Base-by-base conservation (phyloP, 164 flowering plant genomes). In the Vitis rupestris region DNA sequence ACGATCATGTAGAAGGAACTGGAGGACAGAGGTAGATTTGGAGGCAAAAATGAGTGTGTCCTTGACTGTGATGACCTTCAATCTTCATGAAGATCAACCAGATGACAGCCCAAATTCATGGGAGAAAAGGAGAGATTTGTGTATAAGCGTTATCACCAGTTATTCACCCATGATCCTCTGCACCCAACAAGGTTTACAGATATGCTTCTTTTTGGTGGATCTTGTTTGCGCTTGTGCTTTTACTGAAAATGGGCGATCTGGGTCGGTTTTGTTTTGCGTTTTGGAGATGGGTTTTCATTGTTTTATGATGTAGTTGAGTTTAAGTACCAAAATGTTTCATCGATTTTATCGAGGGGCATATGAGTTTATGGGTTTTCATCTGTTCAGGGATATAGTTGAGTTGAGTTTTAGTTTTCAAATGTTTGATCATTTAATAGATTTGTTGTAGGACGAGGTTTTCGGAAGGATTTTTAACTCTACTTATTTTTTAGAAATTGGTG, bases 51-150 rank as follows among this genome's bases (percentile, higher is more conserved):
- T 91, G 98, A 93, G 91, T 71, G 88, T 90, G 44, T 84, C 97
- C 59, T 65, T 89, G 52, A 86, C 93, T 64, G 88, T 92, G 50
- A 90, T 94, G 98, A 88, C 94, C 71, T 90, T 94, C 70, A 94
- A 94, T 83, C 97, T 94, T 50, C 89, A 81, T 60, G 97, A 91
- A 61, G 94, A 90, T 85, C 88, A 85, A 74, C 72, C 78, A 15
- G 78, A 73, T 12, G 95, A 86, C 50, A 85, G 94, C 77, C 92
- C 93, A 6, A 84, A 92, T 75, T 83, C 88, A 66, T 94, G 99
- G 99, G 88, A 81, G 61, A 94, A 90, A 76, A 88, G 99, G 69
- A 88, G 88, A 71, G 97, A 91, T 80, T 80, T 94, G 82, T 89
- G 99, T 74, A 70, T 92, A 2, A 91, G 95, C 61, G 97, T 94